phyloP scores from a whole-genome alignment of 805 yeast species.

The Barnettozyma salicaria region DNA sequence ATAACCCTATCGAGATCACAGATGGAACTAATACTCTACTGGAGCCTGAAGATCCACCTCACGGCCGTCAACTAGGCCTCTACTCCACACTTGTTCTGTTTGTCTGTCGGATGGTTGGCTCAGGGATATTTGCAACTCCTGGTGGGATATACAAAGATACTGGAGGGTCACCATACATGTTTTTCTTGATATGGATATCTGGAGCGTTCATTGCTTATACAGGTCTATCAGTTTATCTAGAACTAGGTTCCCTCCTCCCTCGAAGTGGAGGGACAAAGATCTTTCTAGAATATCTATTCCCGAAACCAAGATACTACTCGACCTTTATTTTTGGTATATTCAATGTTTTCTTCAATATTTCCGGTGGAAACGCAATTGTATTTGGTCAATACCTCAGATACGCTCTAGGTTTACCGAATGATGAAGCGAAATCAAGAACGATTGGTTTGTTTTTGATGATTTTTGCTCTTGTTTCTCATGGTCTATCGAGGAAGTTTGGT shows the following conservation, averaged over 20 bases:
- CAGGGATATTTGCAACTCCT: conserved; percentile 71
- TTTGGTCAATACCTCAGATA: conserved; percentile 52
- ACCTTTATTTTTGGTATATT: conserved; percentile 37
- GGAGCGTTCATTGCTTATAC: conserved; percentile 57
- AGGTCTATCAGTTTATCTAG: conserved; percentile 59
- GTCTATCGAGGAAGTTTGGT: conserved; percentile 52
- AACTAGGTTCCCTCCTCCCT: conserved; percentile 61
- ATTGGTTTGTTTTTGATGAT: conserved; percentile 36
- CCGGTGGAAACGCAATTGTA: conserved; percentile 47
- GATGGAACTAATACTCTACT: conserved; percentile 7
- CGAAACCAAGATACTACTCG: conserved; percentile 48
- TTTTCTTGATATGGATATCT: conserved; percentile 53
- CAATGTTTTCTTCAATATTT: conserved; percentile 48
- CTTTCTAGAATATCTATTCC: conserved; percentile 58
- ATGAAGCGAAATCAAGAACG: conserved; percentile 32
- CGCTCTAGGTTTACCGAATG: conserved; percentile 35
- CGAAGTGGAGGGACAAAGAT: conserved; percentile 69
- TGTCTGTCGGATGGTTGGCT: conserved; percentile 63
- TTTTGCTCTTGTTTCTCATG: conserved; percentile 40
- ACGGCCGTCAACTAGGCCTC: conserved; percentile 64
- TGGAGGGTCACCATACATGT: conserved; percentile 58
- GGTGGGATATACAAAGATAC: conserved; percentile 36
- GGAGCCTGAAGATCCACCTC: conserved; percentile 36
- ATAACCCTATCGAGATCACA: conserved; percentile 5
- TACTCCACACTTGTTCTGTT: conserved; percentile 57